phyloP scores from a whole-genome alignment of 306 rosid species.

The Macrotyloma uniflorum region DNA sequence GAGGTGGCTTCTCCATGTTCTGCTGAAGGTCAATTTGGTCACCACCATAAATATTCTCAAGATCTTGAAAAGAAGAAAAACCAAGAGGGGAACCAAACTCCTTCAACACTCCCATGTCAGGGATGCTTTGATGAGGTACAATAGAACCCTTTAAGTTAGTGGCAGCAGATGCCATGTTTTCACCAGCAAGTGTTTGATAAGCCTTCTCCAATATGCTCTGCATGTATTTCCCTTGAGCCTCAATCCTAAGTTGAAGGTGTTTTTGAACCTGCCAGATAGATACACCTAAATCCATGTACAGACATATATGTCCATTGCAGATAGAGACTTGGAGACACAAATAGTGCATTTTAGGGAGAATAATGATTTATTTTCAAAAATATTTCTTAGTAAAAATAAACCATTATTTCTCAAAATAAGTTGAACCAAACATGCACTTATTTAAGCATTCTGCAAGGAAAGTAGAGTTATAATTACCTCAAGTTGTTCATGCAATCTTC shows the following conservation, averaged over 20 bases:
- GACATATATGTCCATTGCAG: neutral
- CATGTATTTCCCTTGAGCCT: conserved; percentile 99
- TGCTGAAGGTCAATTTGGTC: conserved; percentile 78
- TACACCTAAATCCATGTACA: conserved; percentile 34
- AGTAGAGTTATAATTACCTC: conserved; percentile 62
- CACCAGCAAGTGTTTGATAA: conserved; percentile 97
- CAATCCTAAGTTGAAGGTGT: conserved; percentile 94
- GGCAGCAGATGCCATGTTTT: conserved; percentile 68
- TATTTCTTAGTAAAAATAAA: neutral
- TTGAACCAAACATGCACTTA: conserved; percentile 3
- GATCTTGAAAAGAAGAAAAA: conserved; percentile 91
- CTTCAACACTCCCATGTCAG: conserved; percentile 69
- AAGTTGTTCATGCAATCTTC: conserved; percentile 94
- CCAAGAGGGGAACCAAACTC: conserved; percentile 73
- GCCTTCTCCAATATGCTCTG: conserved; percentile 98
- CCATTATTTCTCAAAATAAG: neutral
- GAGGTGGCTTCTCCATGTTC: conserved; percentile 58
- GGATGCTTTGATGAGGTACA: conserved; percentile 49
- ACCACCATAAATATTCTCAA: conserved; percentile 68
- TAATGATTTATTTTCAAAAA: neutral
- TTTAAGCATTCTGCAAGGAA: neutral
- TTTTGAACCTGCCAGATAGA: conserved; percentile 74
- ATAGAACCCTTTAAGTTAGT: conserved; percentile 57
- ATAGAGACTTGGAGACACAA: neutral
- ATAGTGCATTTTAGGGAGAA: neutral